Percentiles rank a stretch among this genome's conserved stretches.
Conservation (phyloP, 345 rosid genomes). For the Eucalyptus tenuipes region DNA sequence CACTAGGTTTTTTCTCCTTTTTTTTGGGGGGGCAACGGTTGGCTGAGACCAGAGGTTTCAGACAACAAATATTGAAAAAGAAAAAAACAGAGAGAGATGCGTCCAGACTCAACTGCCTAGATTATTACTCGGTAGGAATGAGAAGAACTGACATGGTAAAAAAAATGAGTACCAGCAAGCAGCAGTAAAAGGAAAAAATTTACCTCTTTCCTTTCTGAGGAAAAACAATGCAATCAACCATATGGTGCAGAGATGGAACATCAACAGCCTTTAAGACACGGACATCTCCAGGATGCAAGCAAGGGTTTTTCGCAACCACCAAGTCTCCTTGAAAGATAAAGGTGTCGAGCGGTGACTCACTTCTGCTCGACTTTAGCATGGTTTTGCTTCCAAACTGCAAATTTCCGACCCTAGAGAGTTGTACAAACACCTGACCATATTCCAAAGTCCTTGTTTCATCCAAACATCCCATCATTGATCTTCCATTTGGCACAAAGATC, state of each 20-base stretch:
- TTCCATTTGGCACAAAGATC: conserved; percentile 7
- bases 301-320: conserved; percentile 41
- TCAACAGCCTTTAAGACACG: conserved; percentile 39
- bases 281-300: conserved; percentile 65
- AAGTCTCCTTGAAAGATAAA: conserved; percentile 2
- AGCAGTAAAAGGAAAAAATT: background rate
- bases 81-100: conserved; percentile 5
- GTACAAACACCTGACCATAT: conserved; percentile 17
- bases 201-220: conserved; percentile 65
- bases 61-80: background rate
- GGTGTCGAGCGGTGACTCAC: background rate
- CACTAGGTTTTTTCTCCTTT: background rate
- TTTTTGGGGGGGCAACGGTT: background rate
- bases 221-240: conserved; percentile 68
- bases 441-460: conserved; percentile 10
- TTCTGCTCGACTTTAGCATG: background rate
- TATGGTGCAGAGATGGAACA: conserved; percentile 35
- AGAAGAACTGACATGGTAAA: background rate
- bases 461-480: conserved; percentile 11
- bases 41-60: background rate
- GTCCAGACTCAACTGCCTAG: conserved; percentile 16
- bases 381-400: background rate
- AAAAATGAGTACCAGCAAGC: conserved; percentile 24
- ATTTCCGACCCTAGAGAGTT: background rate
- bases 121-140: conserved; percentile 3